phyloP scores from a whole-genome alignment of 768 basidiomycete species.

The Suillus americanus region DNA sequence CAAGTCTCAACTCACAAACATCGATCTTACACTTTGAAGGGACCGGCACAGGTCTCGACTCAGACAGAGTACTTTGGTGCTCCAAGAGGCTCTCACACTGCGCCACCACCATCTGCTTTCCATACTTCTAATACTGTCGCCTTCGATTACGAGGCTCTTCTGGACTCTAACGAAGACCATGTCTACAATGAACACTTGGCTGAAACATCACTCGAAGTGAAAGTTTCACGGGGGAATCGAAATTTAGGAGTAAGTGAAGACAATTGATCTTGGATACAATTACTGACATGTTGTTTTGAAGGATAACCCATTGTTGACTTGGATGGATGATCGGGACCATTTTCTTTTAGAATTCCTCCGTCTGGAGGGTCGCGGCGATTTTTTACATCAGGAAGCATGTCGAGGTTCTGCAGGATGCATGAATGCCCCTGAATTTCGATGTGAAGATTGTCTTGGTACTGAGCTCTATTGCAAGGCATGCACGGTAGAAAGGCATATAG shows the following conservation, averaged over 20 bases:
- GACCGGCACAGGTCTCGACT: not conserved
- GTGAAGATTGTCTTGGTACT: slow-evolving; percentile 14
- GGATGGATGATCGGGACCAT: not conserved
- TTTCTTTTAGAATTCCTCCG: slow-evolving; percentile 13
- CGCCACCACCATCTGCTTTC: not conserved
- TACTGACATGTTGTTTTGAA: slow-evolving; percentile 18
- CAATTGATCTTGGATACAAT: not conserved
- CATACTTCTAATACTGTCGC: not conserved
- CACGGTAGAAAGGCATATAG: slow-evolving; percentile 6
- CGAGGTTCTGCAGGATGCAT: not conserved
- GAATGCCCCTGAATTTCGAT: slow-evolving; percentile 2
- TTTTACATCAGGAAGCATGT: not conserved
- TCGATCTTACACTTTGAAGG: not conserved
- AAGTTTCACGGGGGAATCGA: not conserved
- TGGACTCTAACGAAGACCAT: not conserved
- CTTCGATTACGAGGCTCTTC: not conserved
- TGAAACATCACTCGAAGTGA: not conserved
- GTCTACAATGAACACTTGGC: not conserved
- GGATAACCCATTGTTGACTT: slow-evolving; percentile 15
- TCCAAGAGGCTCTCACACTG: not conserved
- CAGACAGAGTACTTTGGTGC: not conserved
- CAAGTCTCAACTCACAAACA: not conserved
- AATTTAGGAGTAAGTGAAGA: not conserved
- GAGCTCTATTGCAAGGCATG: slow-evolving; percentile 10
- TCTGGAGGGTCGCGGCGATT: slow-evolving; percentile 4